These are phyloP conservation scores for Geranium brycei DNA, from an alignment of 345 rosid genomes.

Conservation along the genomic window DNA sequence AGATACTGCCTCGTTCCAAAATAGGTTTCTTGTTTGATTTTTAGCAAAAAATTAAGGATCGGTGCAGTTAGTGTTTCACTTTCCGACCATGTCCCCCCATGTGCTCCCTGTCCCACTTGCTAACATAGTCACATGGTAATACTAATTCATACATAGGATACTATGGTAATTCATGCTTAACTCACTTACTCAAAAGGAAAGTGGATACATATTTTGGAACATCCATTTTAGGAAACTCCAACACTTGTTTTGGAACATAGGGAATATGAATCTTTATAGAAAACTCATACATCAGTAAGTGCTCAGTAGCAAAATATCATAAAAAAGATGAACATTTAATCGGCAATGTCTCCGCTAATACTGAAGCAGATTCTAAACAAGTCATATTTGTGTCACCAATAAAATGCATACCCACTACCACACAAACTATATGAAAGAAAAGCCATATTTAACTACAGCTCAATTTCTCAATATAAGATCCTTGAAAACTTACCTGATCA, in stretches of 20 bases:
- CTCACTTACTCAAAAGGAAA: too few relatives aligned
- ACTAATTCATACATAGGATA: too few relatives aligned
- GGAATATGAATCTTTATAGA: too few relatives aligned
- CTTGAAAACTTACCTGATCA: constrained; percentile 36
- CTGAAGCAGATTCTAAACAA: background rate
- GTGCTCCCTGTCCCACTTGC: too few relatives aligned
- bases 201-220: too few relatives aligned
- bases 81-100: too few relatives aligned
- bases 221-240: too few relatives aligned
- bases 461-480: background rate
- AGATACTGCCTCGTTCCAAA: background rate
- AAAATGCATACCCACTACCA: background rate
- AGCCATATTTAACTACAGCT: background rate
- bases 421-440: background rate
- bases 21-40: background rate
- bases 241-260: too few relatives aligned
- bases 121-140: too few relatives aligned
- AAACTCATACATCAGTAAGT: background rate
- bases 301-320: background rate
- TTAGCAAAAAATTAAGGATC: background rate
- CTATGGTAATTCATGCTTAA: too few relatives aligned
- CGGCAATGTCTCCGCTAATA: too few relatives aligned
- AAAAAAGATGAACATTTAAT: too few relatives aligned
- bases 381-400: background rate
- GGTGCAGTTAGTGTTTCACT: background rate